These are phyloP conservation scores for Penicillium pulvis DNA, from an alignment of 495 filamentous ascomycete species.

Conservation along the genomic window DNA sequence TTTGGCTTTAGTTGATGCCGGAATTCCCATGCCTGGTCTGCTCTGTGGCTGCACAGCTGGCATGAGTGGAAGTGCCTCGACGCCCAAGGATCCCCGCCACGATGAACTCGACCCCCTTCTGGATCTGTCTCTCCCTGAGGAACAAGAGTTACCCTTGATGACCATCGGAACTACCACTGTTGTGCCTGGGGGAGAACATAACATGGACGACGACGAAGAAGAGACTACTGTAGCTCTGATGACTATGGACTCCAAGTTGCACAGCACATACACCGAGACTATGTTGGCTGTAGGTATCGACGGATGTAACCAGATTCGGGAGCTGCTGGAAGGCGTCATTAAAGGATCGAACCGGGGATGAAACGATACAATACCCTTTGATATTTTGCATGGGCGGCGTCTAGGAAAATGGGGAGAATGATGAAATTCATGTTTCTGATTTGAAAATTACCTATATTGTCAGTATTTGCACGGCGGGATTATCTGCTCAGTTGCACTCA, in stretches of 20 bases:
- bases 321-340: conserved; percentile 66
- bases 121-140: conserved; percentile 83
- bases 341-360: conserved; percentile 36
- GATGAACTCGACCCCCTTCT: conserved; percentile 84
- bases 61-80: conserved; percentile 64
- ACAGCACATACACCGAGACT: conserved; percentile 75
- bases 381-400: conserved; percentile 13
- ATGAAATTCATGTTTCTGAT: not conserved
- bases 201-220: conserved; percentile 42
- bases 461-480: not conserved
- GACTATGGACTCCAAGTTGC: conserved; percentile 81
- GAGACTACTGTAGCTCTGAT: conserved; percentile 75
- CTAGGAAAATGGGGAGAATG: not conserved
- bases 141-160: conserved; percentile 85
- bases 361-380: conserved; percentile 27
- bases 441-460: not conserved
- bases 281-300: conserved; percentile 92
- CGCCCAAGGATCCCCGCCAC: conserved; percentile 51
- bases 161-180: conserved; percentile 79
- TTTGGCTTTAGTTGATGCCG: conserved; percentile 89
- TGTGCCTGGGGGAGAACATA: conserved; percentile 40
- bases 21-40: conserved; percentile 91
- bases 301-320: conserved; percentile 83
- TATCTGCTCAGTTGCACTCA: conserved; percentile 42
- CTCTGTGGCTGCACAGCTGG: conserved; percentile 86